A percentile compares a stretch with the other conserved stretches of the same genome.
Conservation (phyloP, 495 filamentous ascomycete genomes). For the Diplogelasinospora grovesii region DNA sequence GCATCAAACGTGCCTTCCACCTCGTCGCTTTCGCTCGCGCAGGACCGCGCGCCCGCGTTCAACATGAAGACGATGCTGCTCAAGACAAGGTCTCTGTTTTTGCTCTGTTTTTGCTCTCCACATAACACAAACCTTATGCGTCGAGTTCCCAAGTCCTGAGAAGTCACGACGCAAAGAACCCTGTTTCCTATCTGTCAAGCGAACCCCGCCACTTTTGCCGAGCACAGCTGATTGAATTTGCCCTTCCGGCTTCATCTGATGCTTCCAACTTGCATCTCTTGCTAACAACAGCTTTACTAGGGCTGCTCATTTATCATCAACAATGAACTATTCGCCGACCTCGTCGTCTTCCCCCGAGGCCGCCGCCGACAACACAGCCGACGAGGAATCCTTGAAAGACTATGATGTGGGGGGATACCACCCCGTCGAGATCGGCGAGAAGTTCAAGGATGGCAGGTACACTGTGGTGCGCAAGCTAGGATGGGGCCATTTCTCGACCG, state of each 20-base stretch:
- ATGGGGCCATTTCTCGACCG: constrained; percentile 98
- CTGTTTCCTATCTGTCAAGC: constrained; percentile 1
- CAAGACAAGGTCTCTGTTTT: constrained; percentile 49
- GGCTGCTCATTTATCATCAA: constrained; percentile 26
- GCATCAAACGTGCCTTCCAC: constrained; percentile 10
- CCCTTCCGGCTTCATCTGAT: constrained; percentile 2
- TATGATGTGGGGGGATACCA: constrained; percentile 99
- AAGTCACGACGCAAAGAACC: no score
- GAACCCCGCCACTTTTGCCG: constrained; percentile 22
- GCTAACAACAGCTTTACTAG: constrained; percentile 20
- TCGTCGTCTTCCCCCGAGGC: constrained; percentile 78
- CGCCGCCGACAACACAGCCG: constrained; percentile 84
- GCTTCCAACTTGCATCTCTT: constrained; percentile 2
- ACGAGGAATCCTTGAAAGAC: constrained; percentile 98
- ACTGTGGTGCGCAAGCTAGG: constrained; percentile 94
- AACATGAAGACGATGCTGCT: constrained; percentile 34
- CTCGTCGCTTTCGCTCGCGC: constrained; percentile 3
- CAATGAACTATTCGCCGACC: constrained; percentile 62
- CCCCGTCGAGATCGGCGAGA: constrained; percentile 85
- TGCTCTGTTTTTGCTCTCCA: constrained; percentile 13
- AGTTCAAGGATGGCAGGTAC: constrained; percentile 96
- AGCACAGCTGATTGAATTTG: constrained; percentile 1
- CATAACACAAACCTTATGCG: constrained; percentile 11
- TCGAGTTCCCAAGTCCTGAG: constrained; percentile 6
- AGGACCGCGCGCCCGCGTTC: constrained; percentile 10